Percentiles rank a stretch among this genome's conserved stretches.
These are phyloP conservation scores for Cercospora berteroae DNA, from an alignment of 2,329 filamentous ascomycete species.

Conservation along the genomic window DNA sequence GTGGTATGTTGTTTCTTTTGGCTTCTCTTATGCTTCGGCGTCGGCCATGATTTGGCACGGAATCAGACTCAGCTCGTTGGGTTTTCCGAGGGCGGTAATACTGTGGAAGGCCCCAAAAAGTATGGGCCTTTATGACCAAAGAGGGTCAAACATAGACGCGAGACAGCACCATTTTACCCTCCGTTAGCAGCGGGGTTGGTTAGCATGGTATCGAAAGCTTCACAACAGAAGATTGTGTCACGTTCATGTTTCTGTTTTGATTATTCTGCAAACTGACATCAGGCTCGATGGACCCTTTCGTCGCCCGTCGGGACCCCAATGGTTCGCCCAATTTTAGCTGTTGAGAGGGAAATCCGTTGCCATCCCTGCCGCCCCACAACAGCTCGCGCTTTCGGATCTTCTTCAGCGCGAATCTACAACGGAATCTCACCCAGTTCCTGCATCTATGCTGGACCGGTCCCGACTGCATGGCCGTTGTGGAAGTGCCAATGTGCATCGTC, in stretches of 20 bases:
- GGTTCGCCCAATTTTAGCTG: slow-evolving; percentile 11
- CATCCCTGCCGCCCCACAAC: not conserved
- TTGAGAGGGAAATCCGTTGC: not conserved
- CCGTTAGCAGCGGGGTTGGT: slow-evolving; percentile 20
- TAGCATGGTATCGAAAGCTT: slow-evolving; percentile 23
- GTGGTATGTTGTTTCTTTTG: slow-evolving; percentile 23
- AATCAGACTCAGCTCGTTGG: slow-evolving; percentile 17
- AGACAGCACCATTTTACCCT: slow-evolving; percentile 11
- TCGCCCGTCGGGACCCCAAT: slow-evolving; percentile 9
- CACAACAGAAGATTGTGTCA: slow-evolving; percentile 1
- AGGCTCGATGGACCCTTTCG: not conserved
- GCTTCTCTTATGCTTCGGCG: slow-evolving; percentile 16
- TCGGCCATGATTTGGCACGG: slow-evolving; percentile 13
- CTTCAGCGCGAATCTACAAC: slow-evolving; percentile 5
- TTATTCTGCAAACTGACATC: not conserved
- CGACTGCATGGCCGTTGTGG: not conserved
- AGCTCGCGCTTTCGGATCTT: slow-evolving; percentile 13
- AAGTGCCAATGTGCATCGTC: not conserved
- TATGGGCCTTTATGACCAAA: slow-evolving; percentile 10
- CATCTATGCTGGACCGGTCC: slow-evolving; percentile 5
- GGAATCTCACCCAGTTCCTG: slow-evolving; percentile 7
- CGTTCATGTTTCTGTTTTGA: not conserved
- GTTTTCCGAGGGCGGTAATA: slow-evolving; percentile 13
- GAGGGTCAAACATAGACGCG: slow-evolving; percentile 16
- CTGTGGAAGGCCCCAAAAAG: slow-evolving; percentile 10